Percentiles rank a stretch among this genome's conserved stretches.
Evolutionary conservation across 2,329 filamentous ascomycete species (phyloP).

Genomic region (Clonostachys byssicola): DNA sequence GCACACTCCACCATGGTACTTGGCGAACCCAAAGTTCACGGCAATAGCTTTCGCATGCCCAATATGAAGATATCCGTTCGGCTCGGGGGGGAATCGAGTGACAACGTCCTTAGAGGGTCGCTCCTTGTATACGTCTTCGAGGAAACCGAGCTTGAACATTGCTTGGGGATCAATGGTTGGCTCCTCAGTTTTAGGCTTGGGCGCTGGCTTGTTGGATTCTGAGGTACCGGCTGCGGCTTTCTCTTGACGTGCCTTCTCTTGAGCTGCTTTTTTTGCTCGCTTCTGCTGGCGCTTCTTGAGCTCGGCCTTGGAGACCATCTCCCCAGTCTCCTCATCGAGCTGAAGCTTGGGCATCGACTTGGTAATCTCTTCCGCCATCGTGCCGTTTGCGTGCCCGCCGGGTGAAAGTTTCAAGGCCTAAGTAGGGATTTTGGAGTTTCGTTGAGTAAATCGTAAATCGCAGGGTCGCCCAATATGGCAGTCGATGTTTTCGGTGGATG

Average conservation of each 20-base stretch:
- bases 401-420: too few relatives aligned
- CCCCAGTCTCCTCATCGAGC: constrained; percentile 59
- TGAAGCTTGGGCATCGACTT: constrained; percentile 51
- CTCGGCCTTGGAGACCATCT: constrained; percentile 60
- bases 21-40: constrained; percentile 94
- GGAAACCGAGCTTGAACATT: constrained; percentile 80
- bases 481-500: too few relatives aligned
- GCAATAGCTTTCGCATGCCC: constrained; percentile 95
- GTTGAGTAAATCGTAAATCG: too few relatives aligned
- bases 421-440: too few relatives aligned
- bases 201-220: constrained; percentile 20
- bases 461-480: too few relatives aligned
- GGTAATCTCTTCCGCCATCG: constrained; percentile 42
- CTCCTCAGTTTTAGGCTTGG: constrained; percentile 43
- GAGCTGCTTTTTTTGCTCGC: constrained; percentile 49
- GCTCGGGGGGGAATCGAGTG: constrained; percentile 78
- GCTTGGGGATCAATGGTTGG: constrained; percentile 48
- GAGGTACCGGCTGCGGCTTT: constrained; percentile 63
- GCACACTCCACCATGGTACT: constrained; percentile 64
- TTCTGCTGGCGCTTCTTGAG: constrained; percentile 56
- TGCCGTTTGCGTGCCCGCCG: constrained; percentile 2
- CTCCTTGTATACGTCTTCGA: constrained; percentile 67
- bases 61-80: constrained; percentile 95
- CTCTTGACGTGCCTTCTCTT: constrained; percentile 72
- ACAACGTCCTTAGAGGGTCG: constrained; percentile 57